Evolutionary conservation across 805 yeast species (phyloP).

Genomic region (Candida jianshihensis): DNA sequence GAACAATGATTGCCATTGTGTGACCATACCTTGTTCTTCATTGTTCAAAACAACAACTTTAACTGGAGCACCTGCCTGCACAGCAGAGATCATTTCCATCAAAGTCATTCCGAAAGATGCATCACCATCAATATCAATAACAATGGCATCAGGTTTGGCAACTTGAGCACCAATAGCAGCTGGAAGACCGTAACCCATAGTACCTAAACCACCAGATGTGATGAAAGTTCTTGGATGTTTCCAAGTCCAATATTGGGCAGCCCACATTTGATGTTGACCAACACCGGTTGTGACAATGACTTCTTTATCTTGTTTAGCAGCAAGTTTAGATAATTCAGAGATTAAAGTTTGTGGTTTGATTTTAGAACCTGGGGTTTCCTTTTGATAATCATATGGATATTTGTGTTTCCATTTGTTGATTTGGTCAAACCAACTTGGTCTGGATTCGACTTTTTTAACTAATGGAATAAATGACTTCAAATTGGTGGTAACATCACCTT

Average conservation of each 20-base stretch:
- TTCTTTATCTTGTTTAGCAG: conserved; percentile 55
- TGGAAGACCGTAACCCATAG: conserved; percentile 97
- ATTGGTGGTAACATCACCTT: conserved; percentile 88
- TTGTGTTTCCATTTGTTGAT: conserved; percentile 77
- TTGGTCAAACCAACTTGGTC: conserved; percentile 75
- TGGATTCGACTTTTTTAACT: conserved; percentile 52
- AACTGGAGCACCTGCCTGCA: conserved; percentile 87
- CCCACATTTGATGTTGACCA: conserved; percentile 99
- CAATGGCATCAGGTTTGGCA: conserved; percentile 89
- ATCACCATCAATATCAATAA: conserved; percentile 97
- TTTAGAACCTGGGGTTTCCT: conserved; percentile 70
- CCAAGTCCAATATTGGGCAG: conserved; percentile 97
- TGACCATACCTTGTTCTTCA: conserved; percentile 99
- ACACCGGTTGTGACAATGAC: conserved; percentile 95
- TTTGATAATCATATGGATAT: conserved; percentile 79
- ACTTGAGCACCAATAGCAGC: conserved; percentile 98
- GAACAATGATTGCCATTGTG: conserved; percentile 98
- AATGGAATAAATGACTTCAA: conserved; percentile 67
- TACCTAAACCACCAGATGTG: conserved; percentile 98
- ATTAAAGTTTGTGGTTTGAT: conserved; percentile 94
- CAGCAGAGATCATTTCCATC: conserved; percentile 88
- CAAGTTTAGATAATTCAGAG: conserved; percentile 66
- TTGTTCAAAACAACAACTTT: conserved; percentile 87
- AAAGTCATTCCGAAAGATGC: conserved; percentile 99
- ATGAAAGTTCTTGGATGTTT: conserved; percentile 85